A percentile compares a stretch with the other conserved stretches of the same genome.
Conservation (phyloP, 179 eudicot species). For the Silene vulgaris region DNA sequence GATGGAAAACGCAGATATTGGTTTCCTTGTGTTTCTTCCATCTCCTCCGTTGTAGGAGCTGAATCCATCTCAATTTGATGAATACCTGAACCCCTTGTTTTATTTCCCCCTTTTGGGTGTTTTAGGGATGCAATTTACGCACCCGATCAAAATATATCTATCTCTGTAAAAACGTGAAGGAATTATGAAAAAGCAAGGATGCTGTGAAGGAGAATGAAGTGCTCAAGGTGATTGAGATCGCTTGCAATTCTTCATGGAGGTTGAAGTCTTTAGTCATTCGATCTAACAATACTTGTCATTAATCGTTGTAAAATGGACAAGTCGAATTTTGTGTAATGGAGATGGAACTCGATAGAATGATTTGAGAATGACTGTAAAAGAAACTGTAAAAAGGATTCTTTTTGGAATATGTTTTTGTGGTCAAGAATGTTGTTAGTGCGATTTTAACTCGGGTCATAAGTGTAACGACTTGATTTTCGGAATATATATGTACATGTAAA, state of each 20-base stretch:
- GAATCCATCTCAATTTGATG: slow-evolving; percentile 30
- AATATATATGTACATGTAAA: too few species aligned
- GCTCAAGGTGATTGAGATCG: neutral
- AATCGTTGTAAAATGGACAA: neutral
- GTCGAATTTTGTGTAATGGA: neutral
- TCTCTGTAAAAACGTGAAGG: neutral
- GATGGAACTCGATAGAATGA: neutral
- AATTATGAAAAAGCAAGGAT: neutral
- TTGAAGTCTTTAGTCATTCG: neutral
- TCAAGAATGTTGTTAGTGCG: neutral
- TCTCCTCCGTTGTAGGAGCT: slow-evolving; percentile 44
- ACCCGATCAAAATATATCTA: neutral
- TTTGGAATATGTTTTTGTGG: neutral
- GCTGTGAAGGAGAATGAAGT: neutral
- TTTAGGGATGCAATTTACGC: neutral
- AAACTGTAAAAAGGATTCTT: neutral
- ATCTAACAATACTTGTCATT: neutral
- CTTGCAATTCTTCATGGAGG: neutral
- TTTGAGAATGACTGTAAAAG: neutral
- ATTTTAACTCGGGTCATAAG: neutral
- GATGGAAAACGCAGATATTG: slow-evolving; percentile 87
- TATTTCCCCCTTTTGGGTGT: neutral
- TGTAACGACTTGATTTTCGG: neutral
- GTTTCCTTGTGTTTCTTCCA: slow-evolving; percentile 93
- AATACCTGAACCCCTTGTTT: neutral